Evolutionary conservation across 2,329 filamentous ascomycete genomes (phyloP).

Genomic region (Calonectria montana): DNA sequence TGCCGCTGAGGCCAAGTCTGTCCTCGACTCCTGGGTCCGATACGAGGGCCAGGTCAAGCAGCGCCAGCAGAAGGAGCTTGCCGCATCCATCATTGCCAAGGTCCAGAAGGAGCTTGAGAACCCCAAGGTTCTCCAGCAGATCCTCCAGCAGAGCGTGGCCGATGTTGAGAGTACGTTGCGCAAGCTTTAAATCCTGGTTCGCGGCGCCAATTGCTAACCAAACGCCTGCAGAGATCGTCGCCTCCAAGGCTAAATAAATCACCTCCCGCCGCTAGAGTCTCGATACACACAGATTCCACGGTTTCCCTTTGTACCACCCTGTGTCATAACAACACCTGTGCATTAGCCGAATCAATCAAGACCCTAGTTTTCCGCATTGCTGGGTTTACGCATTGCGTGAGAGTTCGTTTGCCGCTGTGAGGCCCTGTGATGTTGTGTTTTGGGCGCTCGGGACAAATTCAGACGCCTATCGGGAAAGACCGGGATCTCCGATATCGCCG

Average conservation of each 20-base stretch:
- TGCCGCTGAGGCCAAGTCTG: constrained; percentile 90
- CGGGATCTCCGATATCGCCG: constrained; percentile 41
- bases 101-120: constrained; percentile 99
- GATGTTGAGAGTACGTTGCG: constrained; percentile 88
- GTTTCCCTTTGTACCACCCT: constrained; percentile 65
- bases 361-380: constrained; percentile 40
- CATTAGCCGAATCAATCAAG: constrained; percentile 67
- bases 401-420: constrained; percentile 33
- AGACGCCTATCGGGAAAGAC: constrained; percentile 40
- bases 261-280: constrained; percentile 48
- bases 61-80: constrained; percentile 96
- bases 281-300: constrained; percentile 48
- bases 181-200: not conserved
- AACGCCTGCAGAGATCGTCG: constrained; percentile 65
- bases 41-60: constrained; percentile 99
- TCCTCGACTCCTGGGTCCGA: constrained; percentile 98
- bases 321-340: constrained; percentile 71
- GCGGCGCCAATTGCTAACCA: constrained; percentile 47
- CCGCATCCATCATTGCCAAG: constrained; percentile 93
- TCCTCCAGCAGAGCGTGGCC: constrained; percentile 93
- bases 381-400: constrained; percentile 26
- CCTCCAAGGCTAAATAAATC: constrained; percentile 73
- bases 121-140: constrained; percentile 97
- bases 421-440: constrained; percentile 33
- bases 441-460: constrained; percentile 34